Conservation (phyloP, 441 rosid genomes). For the Hura crepitans region DNA sequence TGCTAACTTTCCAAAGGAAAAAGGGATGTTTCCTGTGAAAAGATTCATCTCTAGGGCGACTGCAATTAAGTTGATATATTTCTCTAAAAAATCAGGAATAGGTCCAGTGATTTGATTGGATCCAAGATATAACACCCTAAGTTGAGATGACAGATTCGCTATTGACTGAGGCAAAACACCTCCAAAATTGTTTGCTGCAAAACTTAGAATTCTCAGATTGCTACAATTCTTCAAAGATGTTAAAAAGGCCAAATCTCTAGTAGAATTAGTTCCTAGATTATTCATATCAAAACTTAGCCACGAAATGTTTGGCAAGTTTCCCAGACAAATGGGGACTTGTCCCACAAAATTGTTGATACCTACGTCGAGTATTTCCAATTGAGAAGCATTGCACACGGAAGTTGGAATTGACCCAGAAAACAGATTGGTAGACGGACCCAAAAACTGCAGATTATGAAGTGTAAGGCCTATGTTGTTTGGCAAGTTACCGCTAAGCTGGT, state of each 20-base stretch:
- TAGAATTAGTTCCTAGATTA: constrained; percentile 3
- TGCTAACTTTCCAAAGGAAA: background rate
- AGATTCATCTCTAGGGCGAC: background rate
- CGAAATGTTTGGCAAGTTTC: background rate
- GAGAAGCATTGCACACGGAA: background rate
- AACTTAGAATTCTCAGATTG: background rate
- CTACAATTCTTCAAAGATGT: constrained; percentile 3
- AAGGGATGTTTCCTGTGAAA: background rate
- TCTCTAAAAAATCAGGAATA: background rate
- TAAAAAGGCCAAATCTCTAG: background rate
- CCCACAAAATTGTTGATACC: background rate
- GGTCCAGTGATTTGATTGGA: background rate
- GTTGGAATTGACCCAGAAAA: background rate
- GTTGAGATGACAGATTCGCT: background rate
- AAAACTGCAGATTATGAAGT: background rate
- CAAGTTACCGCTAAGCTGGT: background rate
- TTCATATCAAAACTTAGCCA: background rate
- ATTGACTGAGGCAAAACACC: background rate
- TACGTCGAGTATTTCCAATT: background rate
- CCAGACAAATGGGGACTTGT: background rate
- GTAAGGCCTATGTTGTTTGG: constrained; percentile 1
- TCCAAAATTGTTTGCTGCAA: background rate
- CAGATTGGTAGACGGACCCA: background rate
- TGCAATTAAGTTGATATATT: background rate
- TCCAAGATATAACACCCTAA: rapidly evolving